Base-by-base conservation (phyloP, 2,329 filamentous ascomycete species). In the Penicillium hesseltinei region DNA sequence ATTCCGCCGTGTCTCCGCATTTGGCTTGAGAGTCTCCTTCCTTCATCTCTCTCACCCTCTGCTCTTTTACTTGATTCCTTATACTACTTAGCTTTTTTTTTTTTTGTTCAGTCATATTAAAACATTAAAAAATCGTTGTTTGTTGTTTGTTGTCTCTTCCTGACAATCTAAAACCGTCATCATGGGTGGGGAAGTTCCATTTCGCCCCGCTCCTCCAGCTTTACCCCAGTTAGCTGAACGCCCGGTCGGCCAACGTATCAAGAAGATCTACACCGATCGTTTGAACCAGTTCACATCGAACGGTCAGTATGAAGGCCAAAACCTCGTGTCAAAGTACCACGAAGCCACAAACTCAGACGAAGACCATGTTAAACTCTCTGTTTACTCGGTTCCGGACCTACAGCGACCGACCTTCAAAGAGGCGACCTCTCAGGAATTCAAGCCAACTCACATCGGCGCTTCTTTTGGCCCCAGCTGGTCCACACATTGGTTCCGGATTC, bases 381-480 rank as follows among this genome's bases (percentile, higher is more conserved):
- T 92, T 57, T 96, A 92, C 84, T 88, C 89, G 56, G 91, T 91
- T 15, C 92, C 92, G 2, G 81, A 88, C 67, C 86, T 90, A 50
- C 82, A 86, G 27, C 86, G 94, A 17, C 94, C 94, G 2, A 87
- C 88, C 4, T 99, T 99, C 78, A 78, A 92, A 62, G 91, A 97
- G 55, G 93, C 92, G 13, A 85, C 81, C 13, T 82, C 80, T n/a
- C 87, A 95, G 65, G 78, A 87, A 7, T 99, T 93, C 78, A 84
- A 82, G 51, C 82, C 87, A 48, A 89, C 92, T 9, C 79, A 84
- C 19, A 86, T 92, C 54, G 92, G 93, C 58, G 82, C 88, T 57
- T 85, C 81, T 7, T 97, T 97, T 66, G 94, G 94, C 0, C 94
- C 94, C 2, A 94, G 92, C 36, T 99, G 94, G 94, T 89, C 92